These are phyloP conservation scores for Lipomyces yamanashiensis DNA, from an alignment of 805 yeast species.

Conservation along the genomic window DNA sequence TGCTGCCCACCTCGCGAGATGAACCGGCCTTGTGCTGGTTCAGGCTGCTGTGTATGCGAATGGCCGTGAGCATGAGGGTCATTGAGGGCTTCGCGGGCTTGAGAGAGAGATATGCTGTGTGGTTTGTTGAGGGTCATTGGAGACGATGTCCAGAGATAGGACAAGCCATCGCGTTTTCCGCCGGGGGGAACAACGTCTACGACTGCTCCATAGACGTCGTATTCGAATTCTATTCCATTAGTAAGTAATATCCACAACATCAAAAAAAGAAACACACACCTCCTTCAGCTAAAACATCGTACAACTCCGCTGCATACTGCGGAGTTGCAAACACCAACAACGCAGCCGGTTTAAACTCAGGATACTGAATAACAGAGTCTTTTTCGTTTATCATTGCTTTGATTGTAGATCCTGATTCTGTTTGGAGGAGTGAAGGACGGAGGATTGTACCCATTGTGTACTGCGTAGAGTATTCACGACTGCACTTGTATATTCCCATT, in stretches of 20 bases:
- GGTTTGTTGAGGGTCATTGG: slow-evolving; percentile 15
- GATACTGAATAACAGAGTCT: slow-evolving; percentile 14
- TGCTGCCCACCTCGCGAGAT: slow-evolving; percentile 30
- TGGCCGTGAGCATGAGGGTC: slow-evolving; percentile 1
- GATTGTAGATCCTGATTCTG: slow-evolving; percentile 1
- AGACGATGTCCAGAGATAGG: slow-evolving; percentile 30
- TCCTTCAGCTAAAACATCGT: slow-evolving; percentile 19
- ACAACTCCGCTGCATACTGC: slow-evolving; percentile 43
- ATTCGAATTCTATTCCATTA: slow-evolving; percentile 9
- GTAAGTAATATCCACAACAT: background rate
- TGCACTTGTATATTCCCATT: too few relatives aligned
- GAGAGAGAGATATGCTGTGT: background rate
- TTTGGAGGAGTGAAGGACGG: slow-evolving; percentile 19
- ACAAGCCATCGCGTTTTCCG: slow-evolving; percentile 34
- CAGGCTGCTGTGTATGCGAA: background rate
- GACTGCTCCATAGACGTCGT: slow-evolving; percentile 25
- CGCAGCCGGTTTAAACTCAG: slow-evolving; percentile 24
- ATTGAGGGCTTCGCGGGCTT: background rate
- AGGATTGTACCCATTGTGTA: slow-evolving; percentile 30
- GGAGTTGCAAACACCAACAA: slow-evolving; percentile 46
- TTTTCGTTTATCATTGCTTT: background rate
- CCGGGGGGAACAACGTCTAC: slow-evolving; percentile 35
- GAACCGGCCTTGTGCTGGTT: slow-evolving; percentile 25
- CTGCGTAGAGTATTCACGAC: background rate
- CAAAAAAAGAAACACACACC: slow-evolving; percentile 4